Evolutionary conservation across 2,329 filamentous ascomycete genomes (phyloP).

Genomic region (Davidsoniella neocaledoniae): DNA sequence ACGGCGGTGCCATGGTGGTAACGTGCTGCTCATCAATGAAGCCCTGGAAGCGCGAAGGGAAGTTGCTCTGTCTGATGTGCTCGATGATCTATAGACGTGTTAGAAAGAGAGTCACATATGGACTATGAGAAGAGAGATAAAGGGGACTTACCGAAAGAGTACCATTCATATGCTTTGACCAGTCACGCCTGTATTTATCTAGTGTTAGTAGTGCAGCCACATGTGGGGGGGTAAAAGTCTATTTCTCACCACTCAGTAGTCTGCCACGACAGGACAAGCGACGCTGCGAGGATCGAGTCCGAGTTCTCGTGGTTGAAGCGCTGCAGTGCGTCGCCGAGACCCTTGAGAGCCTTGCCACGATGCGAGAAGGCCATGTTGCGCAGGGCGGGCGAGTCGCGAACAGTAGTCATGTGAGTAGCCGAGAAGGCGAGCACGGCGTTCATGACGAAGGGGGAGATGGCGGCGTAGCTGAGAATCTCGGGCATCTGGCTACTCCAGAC

Average conservation of each 20-base stretch:
- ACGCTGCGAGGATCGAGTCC: slow-evolving; percentile 81
- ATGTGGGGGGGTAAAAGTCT: background rate
- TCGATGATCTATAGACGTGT: slow-evolving; percentile 46
- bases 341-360: slow-evolving; percentile 68
- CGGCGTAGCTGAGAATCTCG: slow-evolving; percentile 68
- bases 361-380: slow-evolving; percentile 83
- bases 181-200: slow-evolving; percentile 52
- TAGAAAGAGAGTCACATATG: slow-evolving; percentile 10
- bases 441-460: slow-evolving; percentile 80
- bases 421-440: slow-evolving; percentile 82
- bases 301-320: slow-evolving; percentile 73
- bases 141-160: slow-evolving; percentile 57
- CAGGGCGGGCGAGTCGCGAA: slow-evolving; percentile 71
- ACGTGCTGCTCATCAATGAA: slow-evolving; percentile 62
- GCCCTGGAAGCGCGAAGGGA: slow-evolving; percentile 71
- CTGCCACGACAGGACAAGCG: slow-evolving; percentile 87
- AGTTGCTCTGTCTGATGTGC: slow-evolving; percentile 54
- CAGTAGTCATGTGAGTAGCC: slow-evolving; percentile 83
- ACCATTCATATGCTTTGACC: slow-evolving; percentile 84
- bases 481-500: slow-evolving; percentile 78
- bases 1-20: slow-evolving; percentile 33
- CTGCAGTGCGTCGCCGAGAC: slow-evolving; percentile 73
- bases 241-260: slow-evolving; percentile 76
- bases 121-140: background rate
- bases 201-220: slow-evolving; percentile 18